These are phyloP conservation scores for Cyclocybe aegerita DNA, from an alignment of 768 basidiomycete genomes.

Conservation along the genomic window DNA sequence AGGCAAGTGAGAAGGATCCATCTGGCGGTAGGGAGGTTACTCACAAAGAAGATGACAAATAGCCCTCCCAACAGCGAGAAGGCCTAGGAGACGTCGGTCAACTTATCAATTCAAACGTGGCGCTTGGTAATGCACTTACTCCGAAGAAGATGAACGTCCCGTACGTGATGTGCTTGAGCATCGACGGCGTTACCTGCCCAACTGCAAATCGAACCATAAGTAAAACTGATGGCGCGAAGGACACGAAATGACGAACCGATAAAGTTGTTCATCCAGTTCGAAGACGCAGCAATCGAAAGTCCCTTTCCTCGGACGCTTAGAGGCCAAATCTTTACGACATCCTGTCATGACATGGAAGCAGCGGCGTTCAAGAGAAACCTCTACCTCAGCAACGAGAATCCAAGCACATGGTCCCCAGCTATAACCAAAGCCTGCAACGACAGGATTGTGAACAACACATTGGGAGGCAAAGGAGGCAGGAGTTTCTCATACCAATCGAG, in stretches of 20 bases:
- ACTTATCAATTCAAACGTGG: not conserved
- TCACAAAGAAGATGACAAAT: conserved; percentile 64
- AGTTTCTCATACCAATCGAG: conserved; percentile 48
- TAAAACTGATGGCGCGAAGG: not conserved
- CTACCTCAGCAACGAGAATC: conserved; percentile 70
- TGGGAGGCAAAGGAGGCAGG: not conserved
- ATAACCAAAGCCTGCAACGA: conserved; percentile 59
- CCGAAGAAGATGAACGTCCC: conserved; percentile 82
- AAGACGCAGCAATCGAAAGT: conserved; percentile 70
- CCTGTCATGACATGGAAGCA: not conserved
- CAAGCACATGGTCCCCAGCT: conserved; percentile 80
- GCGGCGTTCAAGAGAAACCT: not conserved
- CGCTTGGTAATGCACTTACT: conserved; percentile 29
- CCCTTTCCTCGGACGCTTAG: conserved; percentile 75
- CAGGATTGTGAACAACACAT: not conserved
- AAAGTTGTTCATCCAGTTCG: conserved; percentile 85
- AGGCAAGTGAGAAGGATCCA: conserved; percentile 1
- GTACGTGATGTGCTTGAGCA: conserved; percentile 62
- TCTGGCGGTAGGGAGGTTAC: conserved; percentile 15
- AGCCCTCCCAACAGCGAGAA: conserved; percentile 69
- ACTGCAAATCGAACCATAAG: not conserved
- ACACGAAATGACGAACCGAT: conserved; percentile 44
- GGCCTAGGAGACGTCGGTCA: conserved; percentile 28
- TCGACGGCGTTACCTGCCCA: conserved; percentile 61
- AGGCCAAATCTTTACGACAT: conserved; percentile 52